Evolutionary conservation across 2,329 filamentous ascomycete species (phyloP).

Genomic region (Monosporascus sp.): DNA sequence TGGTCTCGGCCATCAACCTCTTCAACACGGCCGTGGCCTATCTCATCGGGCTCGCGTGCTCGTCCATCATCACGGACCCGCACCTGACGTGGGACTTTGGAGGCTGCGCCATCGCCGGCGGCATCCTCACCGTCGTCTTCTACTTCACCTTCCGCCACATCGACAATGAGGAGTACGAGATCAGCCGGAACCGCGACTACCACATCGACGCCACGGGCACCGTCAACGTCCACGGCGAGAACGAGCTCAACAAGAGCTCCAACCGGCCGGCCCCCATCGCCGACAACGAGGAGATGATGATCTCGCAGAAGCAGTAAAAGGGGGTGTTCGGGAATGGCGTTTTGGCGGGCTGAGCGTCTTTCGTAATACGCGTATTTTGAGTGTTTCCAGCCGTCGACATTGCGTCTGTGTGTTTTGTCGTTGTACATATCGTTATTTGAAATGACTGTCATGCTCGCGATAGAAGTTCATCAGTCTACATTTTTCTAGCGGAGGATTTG

Average conservation of each 20-base stretch:
- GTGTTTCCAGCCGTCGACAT: too few species aligned
- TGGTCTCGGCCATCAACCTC: slow-evolving; percentile 45
- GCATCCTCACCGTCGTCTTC: slow-evolving; percentile 37
- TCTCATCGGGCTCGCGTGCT: slow-evolving; percentile 38
- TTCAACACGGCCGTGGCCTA: slow-evolving; percentile 43
- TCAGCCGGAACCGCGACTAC: slow-evolving; percentile 33
- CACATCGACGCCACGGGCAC: slow-evolving; percentile 31
- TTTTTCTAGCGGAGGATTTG: too few species aligned
- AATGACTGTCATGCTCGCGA: too few species aligned
- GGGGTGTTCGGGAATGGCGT: too few species aligned
- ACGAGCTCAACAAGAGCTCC: slow-evolving; percentile 30
- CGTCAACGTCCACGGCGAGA: slow-evolving; percentile 36
- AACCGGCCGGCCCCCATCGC: slow-evolving; percentile 26
- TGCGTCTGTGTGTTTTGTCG: too few species aligned
- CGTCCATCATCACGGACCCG: slow-evolving; percentile 42
- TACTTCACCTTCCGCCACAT: slow-evolving; percentile 43
- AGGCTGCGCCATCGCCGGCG: slow-evolving; percentile 41
- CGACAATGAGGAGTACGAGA: slow-evolving; percentile 38
- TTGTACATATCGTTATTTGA: too few species aligned
- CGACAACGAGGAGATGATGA: slow-evolving; percentile 30
- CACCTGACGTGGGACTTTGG: slow-evolving; percentile 46
- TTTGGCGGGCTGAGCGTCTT: too few species aligned
- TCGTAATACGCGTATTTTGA: too few species aligned
- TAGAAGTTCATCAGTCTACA: too few species aligned
- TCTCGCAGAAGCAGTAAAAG: slow-evolving; percentile 27